A percentile compares a stretch with the other conserved stretches of the same genome.
Evolutionary conservation across 148 eudicot species (phyloP).

Genomic region (Drosera capensis): DNA sequence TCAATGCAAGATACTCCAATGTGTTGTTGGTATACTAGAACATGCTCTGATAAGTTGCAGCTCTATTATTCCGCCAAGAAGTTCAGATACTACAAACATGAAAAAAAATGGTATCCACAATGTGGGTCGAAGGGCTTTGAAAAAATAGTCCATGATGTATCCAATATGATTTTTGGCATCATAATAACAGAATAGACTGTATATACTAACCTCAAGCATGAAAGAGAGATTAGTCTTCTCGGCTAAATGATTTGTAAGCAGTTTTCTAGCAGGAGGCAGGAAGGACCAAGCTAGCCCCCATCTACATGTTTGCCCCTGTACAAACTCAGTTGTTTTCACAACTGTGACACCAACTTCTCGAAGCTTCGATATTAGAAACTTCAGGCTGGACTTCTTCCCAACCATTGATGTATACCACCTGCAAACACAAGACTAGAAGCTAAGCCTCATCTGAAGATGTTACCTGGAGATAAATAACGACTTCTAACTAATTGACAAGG

Average conservation of each 20-base stretch:
- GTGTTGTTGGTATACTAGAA: too few relatives aligned
- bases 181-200: slow-evolving; percentile 1
- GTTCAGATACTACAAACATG: too few relatives aligned
- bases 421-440: slow-evolving; percentile 6
- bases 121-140: background rate
- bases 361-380: slow-evolving; percentile 47
- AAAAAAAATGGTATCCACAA: too few relatives aligned
- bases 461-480: too few relatives aligned
- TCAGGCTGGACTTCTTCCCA: slow-evolving; percentile 79
- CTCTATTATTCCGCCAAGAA: too few relatives aligned
- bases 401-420: slow-evolving; percentile 98
- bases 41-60: too few relatives aligned
- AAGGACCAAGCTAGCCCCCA: slow-evolving; percentile 99
- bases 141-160: too few relatives aligned
- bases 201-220: slow-evolving; percentile 58
- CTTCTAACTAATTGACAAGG: too few relatives aligned
- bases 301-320: slow-evolving; percentile 84
- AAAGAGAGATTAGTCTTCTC: slow-evolving; percentile 41
- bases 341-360: slow-evolving; percentile 68
- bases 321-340: slow-evolving; percentile 94
- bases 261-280: slow-evolving; percentile 36
- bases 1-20: too few relatives aligned
- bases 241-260: slow-evolving; percentile 19
- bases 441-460: slow-evolving; percentile 2
- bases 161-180: too few relatives aligned